Base-by-base conservation (phyloP, 2,329 filamentous ascomycete species). In the Colletotrichum truncatum region DNA sequence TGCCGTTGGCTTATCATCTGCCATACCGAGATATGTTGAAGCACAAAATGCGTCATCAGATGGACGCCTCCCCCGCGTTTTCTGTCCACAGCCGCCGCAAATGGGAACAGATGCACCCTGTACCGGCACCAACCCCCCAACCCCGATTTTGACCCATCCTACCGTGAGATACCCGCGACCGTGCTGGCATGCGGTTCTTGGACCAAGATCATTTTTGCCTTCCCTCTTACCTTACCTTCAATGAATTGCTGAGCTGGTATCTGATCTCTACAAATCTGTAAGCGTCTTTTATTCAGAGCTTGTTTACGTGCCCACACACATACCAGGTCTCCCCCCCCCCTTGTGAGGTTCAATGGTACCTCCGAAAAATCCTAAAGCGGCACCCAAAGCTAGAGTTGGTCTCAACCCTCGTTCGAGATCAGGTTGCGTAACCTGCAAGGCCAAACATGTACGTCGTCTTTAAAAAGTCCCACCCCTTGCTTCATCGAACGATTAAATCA, bases 351-450 rank as follows among this genome's bases (percentile, higher is more conserved):
- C 62, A 65, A 65, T 65, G 62, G 34, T 55, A 28, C 16, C 62
- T 25, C 34, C 62, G n/a, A 62, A 46, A 34, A 56, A 16, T 18
- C 21, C 43, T 14, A 62, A 55, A 16, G 16, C 62, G 18, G 23
- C 25, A 28, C 26, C 49, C 34, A 65, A 51, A 55, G 62, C 57
- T 12, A 65, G 62, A 39, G 41, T 41, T n/a, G 62, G 62, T 45
- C 57, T 65, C 53, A 64, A 32, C 41, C 41, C 59, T 8, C 69
- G 74, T 28, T 76, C 74, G 25, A 71, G 74, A 52, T 73, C 73
- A 10, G 74, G 74, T 2, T 76, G 74, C 56, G 65, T 71, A 3
- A 73, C 72, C 25, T 76, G 74, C 70, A 76, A 76, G 53, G 67
- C 71, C 26, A 76, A 75, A 34, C 74, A 72, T 34, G 62, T 65